Base-by-base conservation (phyloP, 2,329 filamentous ascomycete genomes). In the Sporothrix sp. region DNA sequence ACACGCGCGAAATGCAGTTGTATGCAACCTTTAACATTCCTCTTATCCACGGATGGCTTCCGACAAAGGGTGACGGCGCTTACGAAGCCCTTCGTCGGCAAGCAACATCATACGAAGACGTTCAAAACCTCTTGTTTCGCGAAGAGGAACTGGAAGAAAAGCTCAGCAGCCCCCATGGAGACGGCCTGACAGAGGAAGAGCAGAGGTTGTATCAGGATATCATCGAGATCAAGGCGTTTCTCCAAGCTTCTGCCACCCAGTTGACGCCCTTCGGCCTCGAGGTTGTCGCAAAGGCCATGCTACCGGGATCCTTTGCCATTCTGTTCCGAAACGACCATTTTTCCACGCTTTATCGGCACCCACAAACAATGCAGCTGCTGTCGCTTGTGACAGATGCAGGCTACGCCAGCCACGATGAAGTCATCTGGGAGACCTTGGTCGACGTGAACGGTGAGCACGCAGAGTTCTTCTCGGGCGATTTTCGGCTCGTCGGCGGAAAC, bases 321-420 rank as follows among this genome's bases (percentile, higher is more conserved):
- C 68, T 98, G 1, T 98, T 98, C 70, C 81, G 93, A 23, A 98
- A 98, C 60, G 91, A 98, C 62, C 93, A 98, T 64, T 98, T 98
- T 62, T 89, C 88, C 37, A 97, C 91, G 0, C 66, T 98, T 0
- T 95, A 95, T 66, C 87, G 90, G 54, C 88, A 97, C 59, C 88
- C 91, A 0, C 71, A 82, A 39, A 87, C 83, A 0, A 74, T 80
- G 36, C 77, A 86, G 57, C 74, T 97, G 1, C 78, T 91, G 56
- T 88, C 86, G 0, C 71, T 98, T 3, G 89, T 98, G 13, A 97
- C 93, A 0, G 93, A 98, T 63, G 85, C 88, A 23, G 93, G 93
- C 1, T 98, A 95, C 61, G 82, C 85, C 10, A 78, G 75, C 9
- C 88, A 96, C 58, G 84, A 89, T 14, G 91, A 97, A 63, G 82